Percentiles rank a stretch among this genome's conserved stretches.
Conservation (phyloP, 75 land plant genomes). For the Ceratopteris richardii region DNA sequence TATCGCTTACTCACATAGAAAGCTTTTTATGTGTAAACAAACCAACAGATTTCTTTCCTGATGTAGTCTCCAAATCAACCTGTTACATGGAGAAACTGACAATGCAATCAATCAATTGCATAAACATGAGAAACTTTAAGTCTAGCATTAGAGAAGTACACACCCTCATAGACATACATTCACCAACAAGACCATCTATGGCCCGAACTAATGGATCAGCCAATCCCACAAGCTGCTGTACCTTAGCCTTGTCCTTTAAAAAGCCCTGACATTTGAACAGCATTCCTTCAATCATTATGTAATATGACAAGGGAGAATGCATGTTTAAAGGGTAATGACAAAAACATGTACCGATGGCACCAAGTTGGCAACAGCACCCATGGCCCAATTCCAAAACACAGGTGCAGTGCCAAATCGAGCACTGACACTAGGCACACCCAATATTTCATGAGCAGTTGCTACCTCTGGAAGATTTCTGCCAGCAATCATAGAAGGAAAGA, state of each 20-base stretch:
- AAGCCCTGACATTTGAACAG: slow-evolving; percentile 40
- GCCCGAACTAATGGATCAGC: slow-evolving; percentile 69
- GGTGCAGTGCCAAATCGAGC: slow-evolving; percentile 94
- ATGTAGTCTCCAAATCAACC: slow-evolving; percentile 82
- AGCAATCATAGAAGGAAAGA: slow-evolving; percentile 7
- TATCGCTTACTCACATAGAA: slow-evolving; percentile 49
- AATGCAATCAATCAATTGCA: not conserved
- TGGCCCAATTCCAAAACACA: slow-evolving; percentile 91
- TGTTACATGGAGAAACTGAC: slow-evolving; percentile 12
- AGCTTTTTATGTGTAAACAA: slow-evolving; percentile 71
- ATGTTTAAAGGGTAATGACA: not conserved
- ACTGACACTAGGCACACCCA: slow-evolving; percentile 80
- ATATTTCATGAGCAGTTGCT: slow-evolving; percentile 61
- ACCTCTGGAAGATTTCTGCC: slow-evolving; percentile 90
- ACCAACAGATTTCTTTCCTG: slow-evolving; percentile 55
- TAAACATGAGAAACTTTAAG: too few relatives aligned
- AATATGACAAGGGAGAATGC: not conserved
- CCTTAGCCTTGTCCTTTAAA: slow-evolving; percentile 66
- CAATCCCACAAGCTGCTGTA: slow-evolving; percentile 43
- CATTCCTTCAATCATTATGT: not conserved
- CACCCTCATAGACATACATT: slow-evolving; percentile 90
- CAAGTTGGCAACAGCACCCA: slow-evolving; percentile 64
- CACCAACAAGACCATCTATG: slow-evolving; percentile 74
- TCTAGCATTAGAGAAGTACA: slow-evolving; percentile 5
- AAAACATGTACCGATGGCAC: slow-evolving; percentile 42